A percentile compares a stretch with the other conserved stretches of the same genome.
phyloP scores from a whole-genome alignment of 495 filamentous ascomycete species.

The Neurospora africana region DNA sequence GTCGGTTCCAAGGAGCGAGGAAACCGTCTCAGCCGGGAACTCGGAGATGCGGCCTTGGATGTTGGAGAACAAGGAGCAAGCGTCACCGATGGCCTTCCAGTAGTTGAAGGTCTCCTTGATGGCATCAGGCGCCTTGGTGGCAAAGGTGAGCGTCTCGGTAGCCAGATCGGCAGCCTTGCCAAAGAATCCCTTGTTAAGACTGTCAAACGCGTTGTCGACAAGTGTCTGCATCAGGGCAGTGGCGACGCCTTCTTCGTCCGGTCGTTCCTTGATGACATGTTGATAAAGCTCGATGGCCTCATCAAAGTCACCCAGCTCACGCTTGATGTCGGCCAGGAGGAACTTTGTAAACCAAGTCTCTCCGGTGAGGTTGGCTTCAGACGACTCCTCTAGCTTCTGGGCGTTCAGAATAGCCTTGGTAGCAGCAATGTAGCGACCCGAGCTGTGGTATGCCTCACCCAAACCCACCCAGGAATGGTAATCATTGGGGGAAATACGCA shows the following conservation, averaged over 20 bases:
- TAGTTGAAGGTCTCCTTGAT: constrained; percentile 72
- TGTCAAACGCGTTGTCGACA: constrained; percentile 67
- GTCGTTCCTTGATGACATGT: constrained; percentile 52
- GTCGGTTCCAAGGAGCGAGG: constrained; percentile 42
- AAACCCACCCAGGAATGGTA: constrained; percentile 95
- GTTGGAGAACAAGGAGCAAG: constrained; percentile 69
- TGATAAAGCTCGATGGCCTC: constrained; percentile 68
- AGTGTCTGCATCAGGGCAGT: constrained; percentile 80
- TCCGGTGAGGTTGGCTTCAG: constrained; percentile 28
- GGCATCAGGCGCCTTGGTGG: constrained; percentile 20
- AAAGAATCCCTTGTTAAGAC: constrained; percentile 71
- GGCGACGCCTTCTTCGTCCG: constrained; percentile 72
- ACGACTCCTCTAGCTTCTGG: constrained; percentile 51
- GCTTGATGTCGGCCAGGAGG: constrained; percentile 90
- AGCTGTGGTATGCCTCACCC: constrained; percentile 91
- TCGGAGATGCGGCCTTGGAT: constrained; percentile 52
- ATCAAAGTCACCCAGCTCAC: constrained; percentile 82
- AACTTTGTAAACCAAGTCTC: constrained; percentile 91
- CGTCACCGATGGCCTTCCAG: constrained; percentile 91
- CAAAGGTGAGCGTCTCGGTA: constrained; percentile 26
- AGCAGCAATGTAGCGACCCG: constrained; percentile 81
- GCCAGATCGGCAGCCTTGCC: constrained; percentile 65
- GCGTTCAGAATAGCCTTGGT: constrained; percentile 85
- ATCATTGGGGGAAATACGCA: constrained; percentile 69
- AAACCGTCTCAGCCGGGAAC: constrained; percentile 47